Percentiles rank a stretch among this genome's conserved stretches.
Evolutionary conservation across 257 asterid genomes (phyloP).

Genomic region (Striga asiatica): DNA sequence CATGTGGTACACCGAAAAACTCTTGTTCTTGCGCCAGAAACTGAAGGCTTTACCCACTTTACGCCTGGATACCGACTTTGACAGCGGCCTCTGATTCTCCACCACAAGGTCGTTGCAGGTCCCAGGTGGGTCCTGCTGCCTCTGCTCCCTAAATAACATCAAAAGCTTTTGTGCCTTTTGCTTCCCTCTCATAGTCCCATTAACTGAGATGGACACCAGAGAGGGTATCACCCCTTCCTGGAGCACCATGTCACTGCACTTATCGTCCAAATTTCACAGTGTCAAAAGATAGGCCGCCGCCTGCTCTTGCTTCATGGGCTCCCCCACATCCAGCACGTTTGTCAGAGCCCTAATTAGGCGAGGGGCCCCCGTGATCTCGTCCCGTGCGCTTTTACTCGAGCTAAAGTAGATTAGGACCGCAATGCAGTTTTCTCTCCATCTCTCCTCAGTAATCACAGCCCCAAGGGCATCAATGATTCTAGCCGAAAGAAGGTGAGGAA

Average conservation of each 20-base stretch:
- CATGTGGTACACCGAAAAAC: slow-evolving; percentile 51
- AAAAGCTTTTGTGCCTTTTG: slow-evolving; percentile 97
- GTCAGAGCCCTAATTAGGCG: slow-evolving; percentile 56
- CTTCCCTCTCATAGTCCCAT: slow-evolving; percentile 86
- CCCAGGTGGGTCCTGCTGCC: slow-evolving; percentile 59
- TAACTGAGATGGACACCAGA: slow-evolving; percentile 76
- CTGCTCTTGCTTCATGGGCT: slow-evolving; percentile 85
- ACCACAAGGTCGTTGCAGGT: slow-evolving; percentile 22
- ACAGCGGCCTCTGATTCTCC: slow-evolving; percentile 31
- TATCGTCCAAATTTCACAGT: slow-evolving; percentile 62
- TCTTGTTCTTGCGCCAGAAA: slow-evolving; percentile 70
- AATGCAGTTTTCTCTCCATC: slow-evolving; percentile 64
- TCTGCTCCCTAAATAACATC: slow-evolving; percentile 85
- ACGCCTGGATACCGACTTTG: slow-evolving; percentile 63
- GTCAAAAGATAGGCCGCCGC: slow-evolving; percentile 81
- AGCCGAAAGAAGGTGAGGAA: slow-evolving; percentile 60
- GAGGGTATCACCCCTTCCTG: slow-evolving; percentile 97
- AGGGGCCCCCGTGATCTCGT: slow-evolving; percentile 43
- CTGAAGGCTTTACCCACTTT: slow-evolving; percentile 55
- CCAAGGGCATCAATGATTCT: slow-evolving; percentile 65
- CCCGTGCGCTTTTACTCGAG: slow-evolving; percentile 53
- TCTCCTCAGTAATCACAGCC: slow-evolving; percentile 42
- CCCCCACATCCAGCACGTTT: slow-evolving; percentile 58
- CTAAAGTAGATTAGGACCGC: slow-evolving; percentile 72
- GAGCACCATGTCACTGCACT: slow-evolving; percentile 83